Conservation (phyloP, 1,139 yeast species). For the Scheffersomyces insectosa region DNA sequence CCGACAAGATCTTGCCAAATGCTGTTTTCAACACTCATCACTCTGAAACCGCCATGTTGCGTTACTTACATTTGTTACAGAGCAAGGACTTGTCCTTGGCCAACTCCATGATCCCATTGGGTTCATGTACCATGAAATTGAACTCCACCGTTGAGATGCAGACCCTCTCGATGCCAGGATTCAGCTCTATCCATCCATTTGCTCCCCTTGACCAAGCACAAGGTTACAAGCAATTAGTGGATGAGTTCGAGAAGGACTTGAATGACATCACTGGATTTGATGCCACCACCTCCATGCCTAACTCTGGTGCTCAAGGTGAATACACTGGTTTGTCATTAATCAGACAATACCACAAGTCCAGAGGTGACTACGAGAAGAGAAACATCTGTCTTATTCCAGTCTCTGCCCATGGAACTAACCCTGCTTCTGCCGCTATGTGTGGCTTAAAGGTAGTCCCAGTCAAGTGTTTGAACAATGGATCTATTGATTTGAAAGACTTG, state of each 20-base stretch:
- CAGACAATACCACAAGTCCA: slow-evolving; percentile 69
- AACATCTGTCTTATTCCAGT: slow-evolving; percentile 93
- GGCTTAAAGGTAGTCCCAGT: slow-evolving; percentile 92
- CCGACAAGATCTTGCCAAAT: slow-evolving; percentile 64
- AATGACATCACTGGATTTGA: slow-evolving; percentile 95
- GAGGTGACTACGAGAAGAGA: slow-evolving; percentile 67
- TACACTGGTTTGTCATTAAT: slow-evolving; percentile 91
- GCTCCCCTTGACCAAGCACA: slow-evolving; percentile 84
- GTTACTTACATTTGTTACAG: slow-evolving; percentile 86
- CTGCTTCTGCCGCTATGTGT: slow-evolving; percentile 98
- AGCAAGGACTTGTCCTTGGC: slow-evolving; percentile 89
- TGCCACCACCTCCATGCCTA: slow-evolving; percentile 91
- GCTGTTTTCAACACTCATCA: slow-evolving; percentile 86
- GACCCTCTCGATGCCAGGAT: slow-evolving; percentile 93
- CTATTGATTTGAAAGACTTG: slow-evolving; percentile 78
- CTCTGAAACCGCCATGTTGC: slow-evolving; percentile 90
- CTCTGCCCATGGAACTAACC: slow-evolving; percentile 97
- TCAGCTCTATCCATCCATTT: slow-evolving; percentile 86
- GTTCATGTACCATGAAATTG: slow-evolving; percentile 97
- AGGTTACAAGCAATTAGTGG: slow-evolving; percentile 76
- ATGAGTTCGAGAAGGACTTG: slow-evolving; percentile 78
- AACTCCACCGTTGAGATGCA: slow-evolving; percentile 95
- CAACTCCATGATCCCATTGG: slow-evolving; percentile 94
- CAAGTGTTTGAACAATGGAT: slow-evolving; percentile 82
- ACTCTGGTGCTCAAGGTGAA: slow-evolving; percentile 99